Evolutionary conservation across 2,329 filamentous ascomycete genomes (phyloP).

Genomic region (Emericellopsis atlantica): DNA sequence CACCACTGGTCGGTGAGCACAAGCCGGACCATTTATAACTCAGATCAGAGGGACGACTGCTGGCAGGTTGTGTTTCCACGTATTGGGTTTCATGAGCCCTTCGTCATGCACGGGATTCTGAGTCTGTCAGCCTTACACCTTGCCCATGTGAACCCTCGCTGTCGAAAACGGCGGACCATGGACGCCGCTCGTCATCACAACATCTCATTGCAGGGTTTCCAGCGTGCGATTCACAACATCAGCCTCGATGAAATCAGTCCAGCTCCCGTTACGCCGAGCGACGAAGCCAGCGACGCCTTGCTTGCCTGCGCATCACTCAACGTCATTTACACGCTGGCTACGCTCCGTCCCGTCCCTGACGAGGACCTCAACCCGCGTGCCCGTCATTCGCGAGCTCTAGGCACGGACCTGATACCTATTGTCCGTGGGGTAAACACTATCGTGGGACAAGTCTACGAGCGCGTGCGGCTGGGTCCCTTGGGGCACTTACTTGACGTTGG

Average conservation of each 20-base stretch:
- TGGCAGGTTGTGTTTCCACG: slow-evolving; percentile 5
- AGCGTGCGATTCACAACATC: slow-evolving; percentile 1
- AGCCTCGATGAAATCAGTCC: not conserved
- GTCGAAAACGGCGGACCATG: not conserved
- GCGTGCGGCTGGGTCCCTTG: slow-evolving; percentile 4
- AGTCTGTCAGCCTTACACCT: slow-evolving; percentile 7
- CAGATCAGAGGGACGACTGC: not conserved
- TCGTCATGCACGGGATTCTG: slow-evolving; percentile 5
- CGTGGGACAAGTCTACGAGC: slow-evolving; percentile 2
- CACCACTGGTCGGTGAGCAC: slow-evolving; percentile 7
- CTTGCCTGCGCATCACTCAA: slow-evolving; percentile 6
- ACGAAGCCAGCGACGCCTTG: slow-evolving; percentile 4
- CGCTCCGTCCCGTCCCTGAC: not conserved
- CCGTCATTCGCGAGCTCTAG: slow-evolving; percentile 6
- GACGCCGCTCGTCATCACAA: slow-evolving; percentile 5
- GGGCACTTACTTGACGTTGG: slow-evolving; percentile 3
- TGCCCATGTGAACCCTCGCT: not conserved
- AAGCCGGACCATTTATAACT: slow-evolving; percentile 2
- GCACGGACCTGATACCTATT: slow-evolving; percentile 9
- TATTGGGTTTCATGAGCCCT: slow-evolving; percentile 5
- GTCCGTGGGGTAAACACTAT: slow-evolving; percentile 7
- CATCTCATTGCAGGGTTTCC: slow-evolving; percentile 3
- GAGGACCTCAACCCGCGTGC: not conserved
- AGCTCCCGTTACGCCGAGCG: not conserved
- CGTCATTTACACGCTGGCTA: slow-evolving; percentile 5